phyloP scores from a whole-genome alignment of 768 basidiomycete genomes.

The Suillus tomentosus region DNA sequence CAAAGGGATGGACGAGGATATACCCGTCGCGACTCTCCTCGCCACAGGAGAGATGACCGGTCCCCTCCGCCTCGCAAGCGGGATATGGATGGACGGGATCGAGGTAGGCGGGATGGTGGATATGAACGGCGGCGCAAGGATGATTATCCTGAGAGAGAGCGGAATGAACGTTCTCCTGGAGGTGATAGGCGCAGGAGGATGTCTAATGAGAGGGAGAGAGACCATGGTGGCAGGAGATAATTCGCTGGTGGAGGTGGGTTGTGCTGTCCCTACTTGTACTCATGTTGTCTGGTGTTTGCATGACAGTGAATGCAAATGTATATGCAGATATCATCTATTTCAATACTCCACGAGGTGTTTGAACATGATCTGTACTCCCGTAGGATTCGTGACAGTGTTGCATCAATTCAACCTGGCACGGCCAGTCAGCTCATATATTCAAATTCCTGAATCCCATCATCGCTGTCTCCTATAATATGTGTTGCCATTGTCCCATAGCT shows the following conservation, averaged over 20 bases:
- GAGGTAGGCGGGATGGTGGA: constrained; percentile 21
- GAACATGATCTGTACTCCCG: too few species aligned
- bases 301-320: neutral
- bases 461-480: too few species aligned
- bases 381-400: too few species aligned
- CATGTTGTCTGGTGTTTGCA: neutral
- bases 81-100: constrained; percentile 22
- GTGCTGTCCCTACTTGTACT: neutral
- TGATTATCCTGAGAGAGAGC: constrained; percentile 24
- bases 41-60: constrained; percentile 20
- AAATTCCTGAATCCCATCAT: too few species aligned
- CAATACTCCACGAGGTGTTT: too few species aligned
- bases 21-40: constrained; percentile 28
- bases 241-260: neutral
- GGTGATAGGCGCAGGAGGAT: constrained; percentile 25
- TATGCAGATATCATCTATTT: constrained; percentile 2
- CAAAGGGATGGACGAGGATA: constrained; percentile 25
- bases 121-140: constrained; percentile 28
- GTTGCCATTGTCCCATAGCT: too few species aligned
- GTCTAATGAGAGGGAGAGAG: constrained; percentile 31
- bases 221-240: constrained; percentile 25
- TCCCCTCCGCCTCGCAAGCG: constrained; percentile 29
- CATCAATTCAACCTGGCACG: too few species aligned
- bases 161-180: constrained; percentile 25
- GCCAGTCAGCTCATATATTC: too few species aligned